Conservation (phyloP, 768 basidiomycete species). For the Postia placenta region DNA sequence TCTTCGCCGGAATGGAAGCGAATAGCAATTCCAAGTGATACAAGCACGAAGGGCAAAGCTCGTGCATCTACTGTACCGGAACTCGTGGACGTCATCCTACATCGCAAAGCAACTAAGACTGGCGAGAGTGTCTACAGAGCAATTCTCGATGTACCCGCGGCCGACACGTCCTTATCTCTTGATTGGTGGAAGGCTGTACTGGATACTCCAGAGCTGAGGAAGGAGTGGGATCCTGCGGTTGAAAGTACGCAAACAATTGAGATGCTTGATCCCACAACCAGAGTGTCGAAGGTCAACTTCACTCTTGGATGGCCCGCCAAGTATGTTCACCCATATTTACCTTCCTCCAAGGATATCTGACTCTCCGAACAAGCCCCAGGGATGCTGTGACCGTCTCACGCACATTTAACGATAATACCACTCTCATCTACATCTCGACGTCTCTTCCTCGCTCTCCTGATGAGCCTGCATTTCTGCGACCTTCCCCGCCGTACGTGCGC, state of each 20-base stretch:
- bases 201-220: constrained; percentile 78
- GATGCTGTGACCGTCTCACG: constrained; percentile 93
- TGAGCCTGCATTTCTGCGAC: constrained; percentile 86
- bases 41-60: constrained; percentile 57
- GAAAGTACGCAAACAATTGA: constrained; percentile 80
- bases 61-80: constrained; percentile 49
- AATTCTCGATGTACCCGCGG: constrained; percentile 67
- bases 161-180: constrained; percentile 52
- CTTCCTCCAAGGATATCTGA: neutral
- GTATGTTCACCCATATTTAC: too few relatives aligned
- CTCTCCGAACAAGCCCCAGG: constrained; percentile 56
- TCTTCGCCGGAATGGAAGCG: constrained; percentile 78
- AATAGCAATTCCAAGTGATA: constrained; percentile 41
- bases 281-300: constrained; percentile 88
- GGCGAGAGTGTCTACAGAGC: constrained; percentile 81
- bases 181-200: constrained; percentile 80
- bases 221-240: constrained; percentile 93
- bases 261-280: constrained; percentile 77
- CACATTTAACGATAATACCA: constrained; percentile 72
- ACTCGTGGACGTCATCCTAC: constrained; percentile 67
- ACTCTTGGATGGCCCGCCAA: constrained; percentile 95
- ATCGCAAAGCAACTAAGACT: constrained; percentile 60
- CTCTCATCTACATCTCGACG: constrained; percentile 86
- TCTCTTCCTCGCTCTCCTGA: constrained; percentile 89
- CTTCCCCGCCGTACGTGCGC: constrained; percentile 88